Percentiles rank a stretch among this genome's conserved stretches.
These are phyloP conservation scores for Arabidopsis arenosa DNA, from an alignment of 345 rosid genomes.

Conservation along the genomic window DNA sequence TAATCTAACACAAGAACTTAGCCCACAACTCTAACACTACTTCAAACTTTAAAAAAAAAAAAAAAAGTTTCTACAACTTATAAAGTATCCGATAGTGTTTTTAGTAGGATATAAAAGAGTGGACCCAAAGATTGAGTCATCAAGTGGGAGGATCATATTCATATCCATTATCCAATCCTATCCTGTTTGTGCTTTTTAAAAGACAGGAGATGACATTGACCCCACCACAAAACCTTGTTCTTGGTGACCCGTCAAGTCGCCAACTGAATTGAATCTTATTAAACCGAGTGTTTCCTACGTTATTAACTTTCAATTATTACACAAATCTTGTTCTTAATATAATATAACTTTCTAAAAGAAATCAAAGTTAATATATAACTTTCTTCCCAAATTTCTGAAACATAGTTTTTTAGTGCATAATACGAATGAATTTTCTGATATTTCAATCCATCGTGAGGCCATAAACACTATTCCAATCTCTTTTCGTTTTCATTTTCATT, in stretches of 20 bases:
- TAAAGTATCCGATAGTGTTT: background rate
- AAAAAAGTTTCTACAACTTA: background rate
- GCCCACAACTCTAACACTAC: background rate
- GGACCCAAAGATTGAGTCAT: background rate
- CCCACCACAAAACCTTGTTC: background rate
- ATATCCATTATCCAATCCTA: background rate
- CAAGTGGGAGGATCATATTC: background rate
- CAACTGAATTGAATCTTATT: slow-evolving; percentile 7
- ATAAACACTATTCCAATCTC: background rate
- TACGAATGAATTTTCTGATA: background rate
- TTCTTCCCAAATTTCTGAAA: background rate
- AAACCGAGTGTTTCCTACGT: background rate
- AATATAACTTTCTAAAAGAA: too few species aligned
- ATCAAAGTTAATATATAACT: too few species aligned
- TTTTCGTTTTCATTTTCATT: background rate
- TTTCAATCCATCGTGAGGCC: slow-evolving; percentile 6
- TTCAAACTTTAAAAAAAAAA: background rate
- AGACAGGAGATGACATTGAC: slow-evolving; percentile 3
- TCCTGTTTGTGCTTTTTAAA: background rate
- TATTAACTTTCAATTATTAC: background rate
- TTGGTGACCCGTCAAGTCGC: background rate
- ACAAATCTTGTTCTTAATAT: background rate
- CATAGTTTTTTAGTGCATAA: background rate
- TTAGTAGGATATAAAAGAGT: background rate
- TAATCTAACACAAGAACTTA: background rate